A percentile compares a stretch with the other conserved stretches of the same genome.
Conservation (phyloP, 768 basidiomycete species). For the Trametes coccinea region DNA sequence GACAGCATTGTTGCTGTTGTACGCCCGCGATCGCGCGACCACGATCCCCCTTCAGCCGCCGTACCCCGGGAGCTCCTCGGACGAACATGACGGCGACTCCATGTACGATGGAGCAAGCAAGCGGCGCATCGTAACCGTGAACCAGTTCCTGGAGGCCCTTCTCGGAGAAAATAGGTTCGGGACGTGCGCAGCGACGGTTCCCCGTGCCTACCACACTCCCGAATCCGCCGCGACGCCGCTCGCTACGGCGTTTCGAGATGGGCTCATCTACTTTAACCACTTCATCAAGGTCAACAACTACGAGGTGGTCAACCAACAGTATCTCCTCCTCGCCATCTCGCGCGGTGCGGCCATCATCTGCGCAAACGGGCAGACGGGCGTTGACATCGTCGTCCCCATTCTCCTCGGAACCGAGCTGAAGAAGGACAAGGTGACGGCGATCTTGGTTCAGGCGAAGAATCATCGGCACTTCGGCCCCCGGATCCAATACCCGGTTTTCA, state of each 20-base stretch:
- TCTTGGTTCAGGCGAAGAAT: conserved; percentile 33
- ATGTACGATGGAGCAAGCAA: neutral
- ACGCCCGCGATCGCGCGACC: conserved; percentile 30
- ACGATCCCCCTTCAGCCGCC: neutral
- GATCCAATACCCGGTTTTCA: conserved; percentile 23
- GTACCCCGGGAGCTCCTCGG: too few species aligned
- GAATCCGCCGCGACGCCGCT: conserved; percentile 5
- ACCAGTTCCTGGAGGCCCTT: conserved; percentile 19
- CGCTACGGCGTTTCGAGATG: conserved; percentile 22
- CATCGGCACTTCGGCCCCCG: conserved; percentile 14
- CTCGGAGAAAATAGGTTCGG: neutral
- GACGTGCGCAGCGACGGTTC: neutral
- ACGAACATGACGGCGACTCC: neutral
- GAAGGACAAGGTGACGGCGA: conserved; percentile 24
- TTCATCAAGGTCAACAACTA: conserved; percentile 31
- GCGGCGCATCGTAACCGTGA: conserved; percentile 7
- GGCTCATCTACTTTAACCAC: conserved; percentile 34
- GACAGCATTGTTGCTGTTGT: conserved; percentile 21
- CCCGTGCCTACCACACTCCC: neutral
- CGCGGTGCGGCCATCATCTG: conserved; percentile 35
- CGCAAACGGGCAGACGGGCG: conserved; percentile 22
- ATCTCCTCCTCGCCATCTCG: conserved; percentile 25
- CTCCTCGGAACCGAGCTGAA: conserved; percentile 14
- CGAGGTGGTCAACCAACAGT: conserved; percentile 22
- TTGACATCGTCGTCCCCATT: conserved; percentile 33